These are phyloP conservation scores for Cladorrhinum samala DNA, from an alignment of 495 filamentous ascomycete species.

Conservation along the genomic window DNA sequence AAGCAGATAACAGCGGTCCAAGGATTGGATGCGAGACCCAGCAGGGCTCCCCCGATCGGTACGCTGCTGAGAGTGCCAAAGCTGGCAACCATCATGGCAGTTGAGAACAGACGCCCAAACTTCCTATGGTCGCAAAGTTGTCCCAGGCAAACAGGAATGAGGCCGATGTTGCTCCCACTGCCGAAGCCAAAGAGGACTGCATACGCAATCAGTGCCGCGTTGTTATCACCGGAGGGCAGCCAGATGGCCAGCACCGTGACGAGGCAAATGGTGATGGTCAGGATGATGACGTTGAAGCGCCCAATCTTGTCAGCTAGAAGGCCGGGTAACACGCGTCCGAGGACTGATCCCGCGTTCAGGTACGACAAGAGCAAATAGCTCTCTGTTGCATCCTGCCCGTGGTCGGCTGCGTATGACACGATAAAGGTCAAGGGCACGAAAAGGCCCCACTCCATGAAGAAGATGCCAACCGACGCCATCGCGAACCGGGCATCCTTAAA, in stretches of 20 bases:
- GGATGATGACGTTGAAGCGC: conserved; percentile 45
- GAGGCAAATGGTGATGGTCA: conserved; percentile 57
- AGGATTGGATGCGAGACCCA: conserved; percentile 42
- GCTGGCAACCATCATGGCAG: conserved; percentile 81
- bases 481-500: conserved; percentile 51
- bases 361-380: conserved; percentile 58
- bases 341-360: conserved; percentile 50
- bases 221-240: conserved; percentile 60
- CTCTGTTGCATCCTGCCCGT: conserved; percentile 46
- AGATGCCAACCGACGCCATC: conserved; percentile 49
- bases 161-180: conserved; percentile 74
- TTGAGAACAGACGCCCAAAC: conserved; percentile 81
- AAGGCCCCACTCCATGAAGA: conserved; percentile 47
- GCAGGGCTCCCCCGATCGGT: conserved; percentile 76
- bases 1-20: conserved; percentile 64
- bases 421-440: conserved; percentile 43
- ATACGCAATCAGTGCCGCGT: conserved; percentile 63
- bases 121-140: conserved; percentile 82
- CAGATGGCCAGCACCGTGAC: conserved; percentile 70
- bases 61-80: conserved; percentile 84
- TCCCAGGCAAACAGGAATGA: conserved; percentile 85
- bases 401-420: conserved; percentile 46
- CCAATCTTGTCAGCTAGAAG: conserved; percentile 61
- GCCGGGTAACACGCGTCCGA: conserved; percentile 66
- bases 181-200: conserved; percentile 77